Base-by-base conservation (phyloP, 192 early-diverging fungal species). In the Helicostylum pulchrum region DNA sequence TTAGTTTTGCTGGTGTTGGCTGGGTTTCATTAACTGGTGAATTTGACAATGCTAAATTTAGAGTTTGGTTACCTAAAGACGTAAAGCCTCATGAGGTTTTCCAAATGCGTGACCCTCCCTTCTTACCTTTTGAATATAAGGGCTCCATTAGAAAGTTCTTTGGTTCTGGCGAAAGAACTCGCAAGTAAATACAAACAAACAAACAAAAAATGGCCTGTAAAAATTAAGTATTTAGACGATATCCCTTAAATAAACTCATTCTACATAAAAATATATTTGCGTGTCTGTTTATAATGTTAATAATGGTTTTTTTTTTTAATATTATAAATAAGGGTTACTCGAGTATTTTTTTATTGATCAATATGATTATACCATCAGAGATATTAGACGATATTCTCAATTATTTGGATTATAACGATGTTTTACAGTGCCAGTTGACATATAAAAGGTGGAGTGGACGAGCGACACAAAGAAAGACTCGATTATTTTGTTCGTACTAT, bases 81-180 rank as follows among this genome's bases (percentile, higher is more conserved):
- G 80, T 80, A 5, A 30, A 64, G 14, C 61, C 51, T 14, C 20
- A 59, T 15, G 51, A 65, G 17, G 51, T 32, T 12, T 80, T 78
- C 20, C 71, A 60, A 42, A 44, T 80, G 12, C 72, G 87, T 20
- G 60, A 77, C 9, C 75, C 83, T 19, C 76, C 87, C n/a, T 73
- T 89, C 39, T 68, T 89, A 66, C 87, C 87, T 6, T 86, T 78
- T 53, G 86, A 87, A 76, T 89, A 77, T 61, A 72, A 76, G 44
- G 73, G 73, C 6, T 54, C 47, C 34, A 57, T 73, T 30, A 54
- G 71, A 44, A 73, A 73, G 42, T 73, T 73, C 48, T 73, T 60
- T 60, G 71, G 71, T 26, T 57, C 71, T 36, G 71, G 71, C 1
- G 53, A 73, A 43, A 44, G 71, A 15, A 61, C 53, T 21, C 26